Evolutionary conservation across 2,329 filamentous ascomycete species (phyloP).

Genomic region (Monosporascus sp.): DNA sequence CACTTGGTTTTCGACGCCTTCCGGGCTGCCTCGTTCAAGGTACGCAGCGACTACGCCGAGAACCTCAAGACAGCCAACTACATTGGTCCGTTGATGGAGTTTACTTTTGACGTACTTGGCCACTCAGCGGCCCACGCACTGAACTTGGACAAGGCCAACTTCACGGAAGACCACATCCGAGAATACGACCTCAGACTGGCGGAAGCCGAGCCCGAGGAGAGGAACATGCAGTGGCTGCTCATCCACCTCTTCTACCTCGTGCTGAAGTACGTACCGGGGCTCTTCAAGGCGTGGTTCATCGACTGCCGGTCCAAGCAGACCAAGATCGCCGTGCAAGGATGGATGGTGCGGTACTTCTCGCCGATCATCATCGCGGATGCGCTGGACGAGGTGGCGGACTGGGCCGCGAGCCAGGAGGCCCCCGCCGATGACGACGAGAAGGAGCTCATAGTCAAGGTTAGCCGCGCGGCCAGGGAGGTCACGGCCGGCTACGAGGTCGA

Average conservation of each 20-base stretch:
- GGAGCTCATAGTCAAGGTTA: conserved; percentile 64
- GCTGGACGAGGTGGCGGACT: conserved; percentile 62
- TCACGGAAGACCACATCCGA: conserved; percentile 51
- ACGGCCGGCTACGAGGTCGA: conserved; percentile 83
- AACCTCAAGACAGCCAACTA: conserved; percentile 71
- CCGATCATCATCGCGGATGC: conserved; percentile 61
- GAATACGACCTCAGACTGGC: conserved; percentile 48
- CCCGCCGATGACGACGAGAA: conserved; percentile 48
- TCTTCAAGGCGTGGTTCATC: conserved; percentile 82
- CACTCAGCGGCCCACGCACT: conserved; percentile 69
- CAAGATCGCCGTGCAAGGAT: conserved; percentile 70
- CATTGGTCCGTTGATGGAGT: conserved; percentile 64
- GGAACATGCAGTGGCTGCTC: conserved; percentile 76
- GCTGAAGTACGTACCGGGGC: conserved; percentile 69
- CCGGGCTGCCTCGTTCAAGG: conserved; percentile 68
- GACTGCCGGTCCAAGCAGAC: conserved; percentile 77
- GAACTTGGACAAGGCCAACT: conserved; percentile 64
- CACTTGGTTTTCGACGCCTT: conserved; percentile 85
- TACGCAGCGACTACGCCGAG: conserved; percentile 75
- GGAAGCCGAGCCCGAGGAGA: conserved; percentile 58
- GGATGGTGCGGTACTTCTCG: conserved; percentile 83
- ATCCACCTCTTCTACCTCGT: conserved; percentile 81
- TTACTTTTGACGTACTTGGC: conserved; percentile 80
- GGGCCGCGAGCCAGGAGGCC: conserved; percentile 52
- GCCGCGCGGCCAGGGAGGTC: conserved; percentile 66